Percentiles rank a stretch among this genome's conserved stretches.
phyloP scores from a whole-genome alignment of 169 alveolate species.

The Theileria parva region DNA sequence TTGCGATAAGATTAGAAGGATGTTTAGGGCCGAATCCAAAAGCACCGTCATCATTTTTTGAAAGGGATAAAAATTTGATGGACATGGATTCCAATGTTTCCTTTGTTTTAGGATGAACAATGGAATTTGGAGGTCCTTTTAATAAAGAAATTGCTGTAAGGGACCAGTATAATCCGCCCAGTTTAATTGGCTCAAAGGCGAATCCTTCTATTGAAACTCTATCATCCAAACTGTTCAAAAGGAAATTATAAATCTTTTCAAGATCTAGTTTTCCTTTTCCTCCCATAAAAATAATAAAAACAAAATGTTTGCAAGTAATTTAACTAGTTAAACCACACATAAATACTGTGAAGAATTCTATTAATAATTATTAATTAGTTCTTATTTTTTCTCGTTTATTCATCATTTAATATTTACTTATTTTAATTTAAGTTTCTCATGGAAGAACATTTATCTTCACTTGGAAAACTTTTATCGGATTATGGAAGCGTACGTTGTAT shows the following conservation, averaged over 20 bases:
- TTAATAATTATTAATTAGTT: too few species aligned
- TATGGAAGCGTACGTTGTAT: slow-evolving; percentile 42
- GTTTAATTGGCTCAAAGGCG: slow-evolving; percentile 72
- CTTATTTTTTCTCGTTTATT: not conserved
- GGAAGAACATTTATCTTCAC: slow-evolving; percentile 8
- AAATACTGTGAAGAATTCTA: not conserved
- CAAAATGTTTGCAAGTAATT: not conserved
- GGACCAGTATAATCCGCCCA: slow-evolving; percentile 75
- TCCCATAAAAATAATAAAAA: slow-evolving; percentile 5
- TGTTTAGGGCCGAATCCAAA: slow-evolving; percentile 73
- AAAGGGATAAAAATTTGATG: slow-evolving; percentile 39
- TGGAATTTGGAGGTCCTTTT: slow-evolving; percentile 48
- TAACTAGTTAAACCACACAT: not conserved
- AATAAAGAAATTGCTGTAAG: slow-evolving; percentile 69
- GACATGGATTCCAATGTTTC: slow-evolving; percentile 45
- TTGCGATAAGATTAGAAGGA: slow-evolving; percentile 73
- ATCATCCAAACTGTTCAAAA: slow-evolving; percentile 47
- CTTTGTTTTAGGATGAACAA: slow-evolving; percentile 59
- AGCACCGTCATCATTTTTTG: slow-evolving; percentile 73
- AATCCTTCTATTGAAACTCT: slow-evolving; percentile 69
- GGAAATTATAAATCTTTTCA: slow-evolving; percentile 51
- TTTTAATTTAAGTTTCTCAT: not conserved
- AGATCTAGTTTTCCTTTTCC: not conserved
- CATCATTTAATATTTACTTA: not conserved
- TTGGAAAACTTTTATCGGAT: slow-evolving; percentile 25